These are phyloP conservation scores for Ephemerocybe angulata DNA, from an alignment of 768 basidiomycete species.

Conservation along the genomic window DNA sequence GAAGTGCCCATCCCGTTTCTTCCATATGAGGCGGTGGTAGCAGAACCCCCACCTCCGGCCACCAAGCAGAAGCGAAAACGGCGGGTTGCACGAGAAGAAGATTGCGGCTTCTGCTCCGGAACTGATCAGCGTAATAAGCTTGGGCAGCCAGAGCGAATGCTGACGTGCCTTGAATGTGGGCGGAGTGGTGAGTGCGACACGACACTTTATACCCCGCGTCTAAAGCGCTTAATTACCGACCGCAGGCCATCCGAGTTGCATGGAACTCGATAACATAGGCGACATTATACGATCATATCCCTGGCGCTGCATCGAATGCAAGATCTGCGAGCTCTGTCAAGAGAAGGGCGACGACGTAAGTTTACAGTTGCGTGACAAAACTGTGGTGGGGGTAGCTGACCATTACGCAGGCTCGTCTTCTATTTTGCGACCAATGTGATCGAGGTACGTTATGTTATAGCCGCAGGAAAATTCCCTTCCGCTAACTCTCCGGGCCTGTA, in stretches of 20 bases:
- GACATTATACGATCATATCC: constrained; percentile 65
- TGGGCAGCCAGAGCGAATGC: constrained; percentile 59
- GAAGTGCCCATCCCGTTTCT: constrained; percentile 52
- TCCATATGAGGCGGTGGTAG: constrained; percentile 40
- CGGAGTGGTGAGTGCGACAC: constrained; percentile 57
- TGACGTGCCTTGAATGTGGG: constrained; percentile 79
- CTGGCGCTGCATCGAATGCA: constrained; percentile 92
- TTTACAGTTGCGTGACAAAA: constrained; percentile 13
- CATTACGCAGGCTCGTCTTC: constrained; percentile 57
- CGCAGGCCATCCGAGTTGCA: constrained; percentile 83
- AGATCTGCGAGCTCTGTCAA: constrained; percentile 83
- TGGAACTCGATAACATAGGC: constrained; percentile 57
- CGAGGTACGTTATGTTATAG: constrained; percentile 50
- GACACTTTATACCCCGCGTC: constrained; percentile 8
- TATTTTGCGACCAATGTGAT: constrained; percentile 95
- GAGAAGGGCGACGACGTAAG: constrained; percentile 88
- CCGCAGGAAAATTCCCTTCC: neutral
- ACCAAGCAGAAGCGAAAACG: constrained; percentile 48
- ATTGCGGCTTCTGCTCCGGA: constrained; percentile 80
- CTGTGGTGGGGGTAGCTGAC: constrained; percentile 11
- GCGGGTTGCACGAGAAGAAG: constrained; percentile 48
- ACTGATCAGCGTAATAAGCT: constrained; percentile 55
- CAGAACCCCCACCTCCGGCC: constrained; percentile 31
- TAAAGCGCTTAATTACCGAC: constrained; percentile 5
- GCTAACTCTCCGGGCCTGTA: constrained; percentile 21